Base-by-base conservation (phyloP, 768 basidiomycete species). In the Hemileccinum impolitum region DNA sequence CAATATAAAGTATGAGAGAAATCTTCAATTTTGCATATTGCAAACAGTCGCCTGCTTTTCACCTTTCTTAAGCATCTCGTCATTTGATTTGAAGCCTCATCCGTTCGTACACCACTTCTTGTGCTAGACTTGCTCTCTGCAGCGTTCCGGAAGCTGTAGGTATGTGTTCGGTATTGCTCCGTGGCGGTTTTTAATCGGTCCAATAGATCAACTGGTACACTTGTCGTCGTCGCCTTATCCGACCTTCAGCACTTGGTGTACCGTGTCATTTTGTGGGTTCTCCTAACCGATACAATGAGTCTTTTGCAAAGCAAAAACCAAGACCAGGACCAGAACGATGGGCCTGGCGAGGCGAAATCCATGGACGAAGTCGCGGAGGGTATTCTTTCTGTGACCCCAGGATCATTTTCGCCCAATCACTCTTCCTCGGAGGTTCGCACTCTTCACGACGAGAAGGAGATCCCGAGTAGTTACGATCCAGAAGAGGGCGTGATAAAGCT, bases 341-440 rank as follows among this genome's bases (percentile, higher is more conserved):
- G 14, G n/a, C 4, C 40, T 21, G 9, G 6, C 4, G 38, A 35
- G n/a, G 21, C 1, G 12, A 25, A 31, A 31, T 37, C 40, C 26
- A 38, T 31, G 3, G 31, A 42, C 2, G 30, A 8, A 23, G 23
- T 23, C 5, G 26, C 11, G 7, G n/a, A n/a, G 0, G 30, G 8
- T 13, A n/a, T 15, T 17, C n/a, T 19, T 32, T 18, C 31, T 13
- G 18, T 21, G 13, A 17, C 15, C 6, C 18, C 39, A 2, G 28
- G 1, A 35, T 18, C 25, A 5, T n/a, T 43, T 6, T 40, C 45
- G 4, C 11, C 37, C 21, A 21, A 28, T 10, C 9, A 7, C 3
- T 55, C 47, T 23, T 43, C 40, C 18, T 30, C 42, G 14, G 48
- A 38, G n/a, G 17, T 17, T n/a, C 43, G n/a, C 7, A 65, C 57